Evolutionary conservation across 441 rosid genomes (phyloP), one percentile per base, ranked within the genome.

Genomic region (Biscutella laevigata): DNA sequence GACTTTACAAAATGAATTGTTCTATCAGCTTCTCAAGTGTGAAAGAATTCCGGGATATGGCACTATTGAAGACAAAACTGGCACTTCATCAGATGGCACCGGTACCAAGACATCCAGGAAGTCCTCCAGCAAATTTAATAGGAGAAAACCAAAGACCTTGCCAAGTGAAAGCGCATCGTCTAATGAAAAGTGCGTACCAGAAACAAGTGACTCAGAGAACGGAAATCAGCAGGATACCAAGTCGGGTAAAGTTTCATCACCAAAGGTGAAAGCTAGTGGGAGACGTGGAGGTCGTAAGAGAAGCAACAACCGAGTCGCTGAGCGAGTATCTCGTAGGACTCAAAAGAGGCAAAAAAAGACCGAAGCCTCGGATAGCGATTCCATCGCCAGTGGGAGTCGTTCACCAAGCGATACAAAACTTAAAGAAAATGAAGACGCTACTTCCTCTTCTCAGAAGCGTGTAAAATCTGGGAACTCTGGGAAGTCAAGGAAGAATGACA

Each of bases 131-230:
- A 64, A 71, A 60, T 64, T 77, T 53, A 59, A 64, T 28, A 71
- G 74, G 63, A 78, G 56, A 72, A 77, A 74, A 64, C 32, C 59
- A 36, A 88, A 82, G 59, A 75, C 88, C 54, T 65, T 72, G 73
- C 89, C 80, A 69, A 77, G 85, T 71, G 97, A 88, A 77, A 88
- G 95, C 74, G 94, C 99, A 24, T 88, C 95, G 4, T 88, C 95
- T 55, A 92, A 80, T 64, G 94, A 75, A 9, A 86, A 80, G 73
- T 77, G 72, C 57, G 47, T 72, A 54, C 74, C 84, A 46, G 95
- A 76, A 57, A 78, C 95, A 67, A 92, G 99, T 52, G 99, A 88
- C 56, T 88, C 97, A 38, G 99, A 86, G 71, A 75, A 67, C 16
- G 89, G 86, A 64, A 76, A 72, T 33, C 71, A 57, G 64, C 86